Evolutionary conservation across 2,329 filamentous ascomycete species (phyloP).

Genomic region (Microdochium nivale): DNA sequence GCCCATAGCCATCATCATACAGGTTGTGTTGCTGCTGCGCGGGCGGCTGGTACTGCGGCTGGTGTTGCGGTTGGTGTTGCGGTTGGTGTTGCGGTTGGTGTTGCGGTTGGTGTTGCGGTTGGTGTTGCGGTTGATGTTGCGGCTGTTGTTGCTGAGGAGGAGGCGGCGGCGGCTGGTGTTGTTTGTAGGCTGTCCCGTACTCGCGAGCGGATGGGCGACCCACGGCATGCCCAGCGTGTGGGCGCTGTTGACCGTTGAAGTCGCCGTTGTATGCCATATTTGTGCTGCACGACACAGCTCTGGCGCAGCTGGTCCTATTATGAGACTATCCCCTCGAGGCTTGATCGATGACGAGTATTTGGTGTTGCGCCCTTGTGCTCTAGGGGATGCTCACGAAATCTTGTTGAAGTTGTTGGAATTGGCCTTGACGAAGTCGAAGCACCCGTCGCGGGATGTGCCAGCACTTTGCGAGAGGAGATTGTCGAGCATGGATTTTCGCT

Average conservation of each 20-base stretch:
- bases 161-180: no score
- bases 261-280: slow-evolving; percentile 44
- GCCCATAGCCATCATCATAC: slow-evolving; percentile 34
- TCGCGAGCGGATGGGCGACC: slow-evolving; percentile 26
- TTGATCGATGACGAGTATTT: not conserved
- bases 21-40: slow-evolving; percentile 35
- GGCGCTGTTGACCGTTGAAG: slow-evolving; percentile 33
- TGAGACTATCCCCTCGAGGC: not conserved
- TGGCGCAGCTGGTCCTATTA: not conserved
- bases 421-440: no score
- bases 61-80: slow-evolving; percentile 16
- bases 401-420: no score
- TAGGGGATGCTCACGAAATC: not conserved
- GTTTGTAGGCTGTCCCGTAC: not conserved
- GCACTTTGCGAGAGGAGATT: no score
- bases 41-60: slow-evolving; percentile 8
- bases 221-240: slow-evolving; percentile 37
- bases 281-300: not conserved
- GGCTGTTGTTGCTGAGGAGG: no score
- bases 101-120: slow-evolving; percentile 11
- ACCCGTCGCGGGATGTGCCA: no score
- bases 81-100: slow-evolving; percentile 24
- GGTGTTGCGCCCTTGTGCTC: not conserved
- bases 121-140: slow-evolving; percentile 16
- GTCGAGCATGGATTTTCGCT: no score